phyloP scores from a whole-genome alignment of 2,329 filamentous ascomycete genomes.

The Sporothrix inflata region DNA sequence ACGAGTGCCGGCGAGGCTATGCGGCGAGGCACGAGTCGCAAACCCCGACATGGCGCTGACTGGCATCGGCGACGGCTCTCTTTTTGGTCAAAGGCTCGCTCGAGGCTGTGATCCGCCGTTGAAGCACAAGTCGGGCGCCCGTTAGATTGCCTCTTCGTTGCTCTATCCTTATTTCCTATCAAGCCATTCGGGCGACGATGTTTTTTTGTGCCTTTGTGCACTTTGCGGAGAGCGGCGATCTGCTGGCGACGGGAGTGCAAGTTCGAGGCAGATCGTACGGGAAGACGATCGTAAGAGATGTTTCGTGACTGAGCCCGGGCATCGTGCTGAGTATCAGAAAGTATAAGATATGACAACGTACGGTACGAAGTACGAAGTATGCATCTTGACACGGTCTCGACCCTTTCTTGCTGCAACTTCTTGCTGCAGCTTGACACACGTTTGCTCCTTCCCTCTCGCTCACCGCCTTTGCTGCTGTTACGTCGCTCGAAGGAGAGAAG shows the following conservation, averaged over 20 bases:
- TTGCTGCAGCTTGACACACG: not conserved
- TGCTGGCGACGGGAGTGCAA: not conserved
- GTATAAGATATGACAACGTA: not conserved
- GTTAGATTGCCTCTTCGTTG: not conserved
- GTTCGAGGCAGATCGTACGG: constrained; percentile 2
- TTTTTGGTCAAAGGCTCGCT: not conserved
- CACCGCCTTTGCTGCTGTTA: constrained; percentile 19
- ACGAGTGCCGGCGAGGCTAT: constrained; percentile 16
- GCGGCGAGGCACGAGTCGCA: not conserved
- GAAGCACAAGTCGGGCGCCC: not conserved
- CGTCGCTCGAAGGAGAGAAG: not conserved
- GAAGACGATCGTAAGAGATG: too few species aligned
- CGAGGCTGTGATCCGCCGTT: not conserved
- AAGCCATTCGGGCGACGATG: not conserved
- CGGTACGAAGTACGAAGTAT: too few species aligned
- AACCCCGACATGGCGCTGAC: not conserved
- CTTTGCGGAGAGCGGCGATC: not conserved
- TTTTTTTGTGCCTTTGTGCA: not conserved
- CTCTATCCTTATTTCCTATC: not conserved
- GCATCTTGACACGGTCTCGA: not conserved
- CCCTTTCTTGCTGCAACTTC: not conserved
- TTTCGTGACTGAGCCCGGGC: not conserved
- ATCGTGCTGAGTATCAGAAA: not conserved
- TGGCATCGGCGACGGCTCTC: not conserved
- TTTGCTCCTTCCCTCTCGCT: not conserved